Conservation (phyloP, 257 asterid genomes). For the Solanum neorickii region DNA sequence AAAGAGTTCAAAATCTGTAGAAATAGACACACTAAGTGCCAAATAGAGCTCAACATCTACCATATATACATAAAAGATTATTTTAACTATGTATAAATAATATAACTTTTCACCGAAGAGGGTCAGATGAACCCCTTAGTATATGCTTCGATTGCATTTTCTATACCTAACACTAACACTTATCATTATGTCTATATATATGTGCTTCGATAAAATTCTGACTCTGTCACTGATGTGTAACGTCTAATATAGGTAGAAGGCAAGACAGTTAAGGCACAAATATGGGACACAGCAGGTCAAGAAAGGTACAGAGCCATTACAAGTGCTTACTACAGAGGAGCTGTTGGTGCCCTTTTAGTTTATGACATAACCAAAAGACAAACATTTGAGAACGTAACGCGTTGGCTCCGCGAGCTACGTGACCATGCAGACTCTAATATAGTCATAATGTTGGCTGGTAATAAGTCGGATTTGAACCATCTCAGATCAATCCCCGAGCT, state of each 20-base stretch:
- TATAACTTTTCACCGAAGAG: no score
- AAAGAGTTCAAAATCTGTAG: no score
- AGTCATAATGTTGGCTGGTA: slow-evolving; percentile 39
- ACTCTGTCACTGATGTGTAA: background rate
- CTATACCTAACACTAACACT: no score
- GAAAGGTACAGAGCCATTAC: slow-evolving; percentile 46
- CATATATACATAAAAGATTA: no score
- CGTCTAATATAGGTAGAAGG: slow-evolving; percentile 26
- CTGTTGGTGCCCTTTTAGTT: slow-evolving; percentile 39
- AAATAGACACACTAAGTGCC: no score
- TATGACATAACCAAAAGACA: slow-evolving; percentile 38
- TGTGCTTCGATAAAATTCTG: background rate
- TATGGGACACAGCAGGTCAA: slow-evolving; percentile 58
- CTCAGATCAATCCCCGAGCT: slow-evolving; percentile 28
- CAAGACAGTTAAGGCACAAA: slow-evolving; percentile 39
- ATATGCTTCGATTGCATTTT: no score
- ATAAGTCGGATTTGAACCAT: slow-evolving; percentile 31
- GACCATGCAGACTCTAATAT: slow-evolving; percentile 45
- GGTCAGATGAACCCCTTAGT: no score
- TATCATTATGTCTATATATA: background rate
- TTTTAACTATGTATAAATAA: no score
- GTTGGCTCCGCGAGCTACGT: slow-evolving; percentile 37
- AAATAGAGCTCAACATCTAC: no score
- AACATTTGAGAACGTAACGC: slow-evolving; percentile 30
- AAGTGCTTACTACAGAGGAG: slow-evolving; percentile 42